A percentile compares a stretch with the other conserved stretches of the same genome.
phyloP scores from a whole-genome alignment of 345 rosid genomes.

The Arabis alpina region DNA sequence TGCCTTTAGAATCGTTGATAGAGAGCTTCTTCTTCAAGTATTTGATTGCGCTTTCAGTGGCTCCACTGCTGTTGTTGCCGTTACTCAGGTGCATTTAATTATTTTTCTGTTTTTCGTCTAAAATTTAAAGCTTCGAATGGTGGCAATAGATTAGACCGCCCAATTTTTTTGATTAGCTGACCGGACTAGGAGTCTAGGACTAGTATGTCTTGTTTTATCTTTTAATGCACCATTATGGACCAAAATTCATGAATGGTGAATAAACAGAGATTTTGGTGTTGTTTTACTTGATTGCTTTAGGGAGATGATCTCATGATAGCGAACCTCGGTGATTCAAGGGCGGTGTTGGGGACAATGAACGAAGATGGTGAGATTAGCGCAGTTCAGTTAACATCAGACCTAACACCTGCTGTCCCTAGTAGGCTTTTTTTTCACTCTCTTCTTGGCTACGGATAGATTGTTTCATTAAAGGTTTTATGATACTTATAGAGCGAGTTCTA shows the following conservation, averaged over 20 bases:
- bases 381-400: conserved; percentile 74
- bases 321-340: conserved; percentile 94
- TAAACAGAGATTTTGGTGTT: neutral
- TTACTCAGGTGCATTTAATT: conserved; percentile 54
- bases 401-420: conserved; percentile 80
- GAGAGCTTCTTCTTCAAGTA: conserved; percentile 71
- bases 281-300: conserved; percentile 40
- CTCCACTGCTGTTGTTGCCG: conserved; percentile 75
- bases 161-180: neutral
- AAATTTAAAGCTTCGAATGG: neutral
- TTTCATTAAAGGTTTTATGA: conserved; percentile 1
- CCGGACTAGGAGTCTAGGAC: neutral
- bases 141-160: neutral
- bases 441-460: neutral
- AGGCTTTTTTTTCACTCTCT: conserved; percentile 35
- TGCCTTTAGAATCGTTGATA: conserved; percentile 75
- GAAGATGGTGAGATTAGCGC: conserved; percentile 55
- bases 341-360: conserved; percentile 62
- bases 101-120: neutral
- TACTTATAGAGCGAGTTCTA: conserved; percentile 2
- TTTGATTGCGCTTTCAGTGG: conserved; percentile 77
- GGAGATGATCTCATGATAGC: conserved; percentile 76
- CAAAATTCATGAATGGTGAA: neutral
- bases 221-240: neutral
- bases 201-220: neutral